These are phyloP conservation scores for Geotrichum siamense DNA, from an alignment of 1,139 yeast genomes.

Conservation along the genomic window DNA sequence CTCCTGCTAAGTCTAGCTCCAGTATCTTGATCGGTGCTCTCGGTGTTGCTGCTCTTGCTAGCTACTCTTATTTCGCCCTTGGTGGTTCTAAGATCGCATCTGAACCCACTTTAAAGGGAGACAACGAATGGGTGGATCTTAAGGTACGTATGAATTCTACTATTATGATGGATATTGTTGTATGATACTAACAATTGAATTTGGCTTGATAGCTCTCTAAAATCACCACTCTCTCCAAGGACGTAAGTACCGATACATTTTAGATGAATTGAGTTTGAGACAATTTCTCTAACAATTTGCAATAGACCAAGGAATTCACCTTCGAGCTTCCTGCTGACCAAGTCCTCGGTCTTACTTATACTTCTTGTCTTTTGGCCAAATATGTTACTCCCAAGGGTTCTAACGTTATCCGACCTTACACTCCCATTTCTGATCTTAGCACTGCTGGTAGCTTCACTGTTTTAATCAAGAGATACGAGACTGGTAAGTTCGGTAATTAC, in stretches of 20 bases:
- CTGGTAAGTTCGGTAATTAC: conserved; percentile 79
- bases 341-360: conserved; percentile 69
- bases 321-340: conserved; percentile 70
- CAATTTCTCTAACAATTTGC: no score
- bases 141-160: conserved; percentile 11
- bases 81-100: conserved; percentile 9
- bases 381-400: conserved; percentile 71
- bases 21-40: conserved; percentile 11
- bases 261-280: no score
- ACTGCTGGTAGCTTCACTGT: conserved; percentile 71
- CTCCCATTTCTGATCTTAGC: conserved; percentile 72
- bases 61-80: conserved; percentile 12
- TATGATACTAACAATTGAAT: no score
- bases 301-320: conserved; percentile 57
- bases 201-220: conserved; percentile 38
- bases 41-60: conserved; percentile 9
- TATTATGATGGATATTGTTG: no score
- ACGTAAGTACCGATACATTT: conserved; percentile 18
- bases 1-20: conserved; percentile 8
- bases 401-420: conserved; percentile 91
- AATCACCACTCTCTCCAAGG: conserved; percentile 47
- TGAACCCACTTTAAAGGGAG: conserved; percentile 16
- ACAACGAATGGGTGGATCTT: conserved; percentile 17
- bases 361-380: conserved; percentile 76
- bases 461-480: conserved; percentile 73